Evolutionary conservation across 352 stramenopile species (phyloP).

Genomic region (Halophytophthora polymorphica): DNA sequence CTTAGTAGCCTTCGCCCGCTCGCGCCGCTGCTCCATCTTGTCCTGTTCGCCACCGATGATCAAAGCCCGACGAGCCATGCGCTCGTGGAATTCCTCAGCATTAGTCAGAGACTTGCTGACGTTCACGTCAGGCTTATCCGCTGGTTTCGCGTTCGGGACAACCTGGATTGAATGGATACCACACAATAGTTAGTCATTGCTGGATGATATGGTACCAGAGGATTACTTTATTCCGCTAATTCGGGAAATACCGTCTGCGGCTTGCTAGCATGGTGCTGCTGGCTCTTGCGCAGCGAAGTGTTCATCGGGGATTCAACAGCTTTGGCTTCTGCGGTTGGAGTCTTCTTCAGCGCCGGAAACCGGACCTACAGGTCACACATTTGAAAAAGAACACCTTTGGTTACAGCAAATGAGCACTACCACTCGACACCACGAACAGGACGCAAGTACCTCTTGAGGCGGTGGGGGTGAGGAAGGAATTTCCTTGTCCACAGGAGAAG

Average conservation of each 20-base stretch:
- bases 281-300: too few species aligned
- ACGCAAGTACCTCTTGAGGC: conserved; percentile 27
- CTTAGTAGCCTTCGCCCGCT: conserved; percentile 69
- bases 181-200: neutral
- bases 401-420: neutral
- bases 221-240: too few species aligned
- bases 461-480: too few species aligned
- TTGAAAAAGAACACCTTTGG: neutral
- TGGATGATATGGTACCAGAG: neutral
- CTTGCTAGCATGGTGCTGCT: too few species aligned
- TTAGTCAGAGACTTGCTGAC: conserved; percentile 62
- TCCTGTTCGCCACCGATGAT: conserved; percentile 85
- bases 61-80: conserved; percentile 69
- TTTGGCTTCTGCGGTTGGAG: too few species aligned
- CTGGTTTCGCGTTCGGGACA: conserved; percentile 23
- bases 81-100: conserved; percentile 78
- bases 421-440: neutral
- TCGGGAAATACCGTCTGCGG: too few species aligned
- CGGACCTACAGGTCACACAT: too few species aligned
- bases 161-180: conserved; percentile 19
- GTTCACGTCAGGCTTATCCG: conserved; percentile 30
- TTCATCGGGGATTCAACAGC: too few species aligned
- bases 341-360: too few species aligned
- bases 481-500: too few species aligned
- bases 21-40: conserved; percentile 72